Conservation (phyloP, 2,329 filamentous ascomycete species). For the Talaromyces sp. region DNA sequence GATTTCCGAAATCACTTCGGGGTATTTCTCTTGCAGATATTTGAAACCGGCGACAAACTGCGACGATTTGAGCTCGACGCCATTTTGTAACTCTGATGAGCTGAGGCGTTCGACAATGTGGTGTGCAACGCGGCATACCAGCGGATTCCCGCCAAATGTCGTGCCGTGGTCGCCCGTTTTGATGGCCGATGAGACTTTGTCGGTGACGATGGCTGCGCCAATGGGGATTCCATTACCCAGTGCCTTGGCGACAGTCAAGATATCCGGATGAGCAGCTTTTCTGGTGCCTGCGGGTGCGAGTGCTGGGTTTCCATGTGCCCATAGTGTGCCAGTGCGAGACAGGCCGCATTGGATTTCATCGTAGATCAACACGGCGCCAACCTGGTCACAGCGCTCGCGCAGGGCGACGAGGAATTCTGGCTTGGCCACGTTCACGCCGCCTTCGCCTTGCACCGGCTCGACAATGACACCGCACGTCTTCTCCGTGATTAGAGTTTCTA, state of each 20-base stretch:
- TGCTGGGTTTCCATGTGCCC: conserved; percentile 76
- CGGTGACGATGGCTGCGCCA: conserved; percentile 68
- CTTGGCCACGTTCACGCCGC: conserved; percentile 78
- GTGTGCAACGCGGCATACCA: conserved; percentile 78
- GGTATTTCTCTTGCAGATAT: conserved; percentile 55
- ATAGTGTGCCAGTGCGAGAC: conserved; percentile 77
- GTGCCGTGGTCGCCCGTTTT: conserved; percentile 82
- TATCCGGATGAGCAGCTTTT: conserved; percentile 77
- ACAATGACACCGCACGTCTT: conserved; percentile 91
- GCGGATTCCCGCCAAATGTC: conserved; percentile 88
- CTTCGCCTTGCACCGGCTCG: conserved; percentile 96
- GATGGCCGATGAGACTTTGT: conserved; percentile 62
- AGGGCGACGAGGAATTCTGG: conserved; percentile 79
- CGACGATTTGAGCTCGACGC: conserved; percentile 63
- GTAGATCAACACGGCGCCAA: conserved; percentile 84
- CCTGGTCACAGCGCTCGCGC: conserved; percentile 76
- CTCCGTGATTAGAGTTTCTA: conserved; percentile 71
- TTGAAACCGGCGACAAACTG: conserved; percentile 56
- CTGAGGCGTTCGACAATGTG: conserved; percentile 76
- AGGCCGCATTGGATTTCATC: conserved; percentile 98
- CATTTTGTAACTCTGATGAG: conserved; percentile 62
- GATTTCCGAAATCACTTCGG: conserved; percentile 69
- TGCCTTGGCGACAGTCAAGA: conserved; percentile 91
- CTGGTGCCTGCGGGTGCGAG: conserved; percentile 36
- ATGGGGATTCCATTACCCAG: conserved; percentile 96